Evolutionary conservation across 495 filamentous ascomycete species (phyloP).

Genomic region (Cryomyces minteri): DNA sequence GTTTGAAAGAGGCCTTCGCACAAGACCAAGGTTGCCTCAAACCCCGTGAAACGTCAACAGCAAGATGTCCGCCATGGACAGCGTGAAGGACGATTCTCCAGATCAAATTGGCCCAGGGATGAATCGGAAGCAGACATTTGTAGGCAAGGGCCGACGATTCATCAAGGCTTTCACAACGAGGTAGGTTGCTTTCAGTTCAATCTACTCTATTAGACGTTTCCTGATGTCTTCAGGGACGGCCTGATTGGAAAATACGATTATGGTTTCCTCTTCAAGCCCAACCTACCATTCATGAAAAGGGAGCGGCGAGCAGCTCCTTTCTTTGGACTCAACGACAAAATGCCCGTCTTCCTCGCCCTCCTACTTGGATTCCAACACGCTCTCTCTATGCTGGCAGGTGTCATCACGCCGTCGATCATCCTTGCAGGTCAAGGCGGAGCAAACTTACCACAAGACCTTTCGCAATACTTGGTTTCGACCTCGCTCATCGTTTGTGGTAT

Average conservation of each 20-base stretch:
- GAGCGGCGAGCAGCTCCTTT: slow-evolving; percentile 48
- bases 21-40: too few species aligned
- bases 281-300: slow-evolving; percentile 67
- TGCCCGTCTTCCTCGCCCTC: slow-evolving; percentile 63
- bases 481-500: slow-evolving; percentile 75
- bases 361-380: slow-evolving; percentile 56
- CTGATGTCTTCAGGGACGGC: slow-evolving; percentile 32
- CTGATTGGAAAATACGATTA: slow-evolving; percentile 80
- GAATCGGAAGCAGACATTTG: slow-evolving; percentile 7
- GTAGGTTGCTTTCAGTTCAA: slow-evolving; percentile 3
- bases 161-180: slow-evolving; percentile 16
- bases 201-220: background rate
- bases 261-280: slow-evolving; percentile 56
- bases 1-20: too few species aligned
- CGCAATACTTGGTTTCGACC: slow-evolving; percentile 77
- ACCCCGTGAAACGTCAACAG: too few species aligned
- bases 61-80: slow-evolving; percentile 1
- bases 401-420: slow-evolving; percentile 69
- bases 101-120: slow-evolving; percentile 15
- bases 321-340: slow-evolving; percentile 69
- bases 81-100: slow-evolving; percentile 13
- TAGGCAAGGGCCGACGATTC: slow-evolving; percentile 8
- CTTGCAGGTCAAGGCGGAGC: slow-evolving; percentile 45
- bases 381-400: slow-evolving; percentile 46
- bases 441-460: slow-evolving; percentile 37